A percentile compares a stretch with the other conserved stretches of the same genome.
phyloP scores from a whole-genome alignment of 805 yeast genomes.

The Scheffersomyces lignosus region DNA sequence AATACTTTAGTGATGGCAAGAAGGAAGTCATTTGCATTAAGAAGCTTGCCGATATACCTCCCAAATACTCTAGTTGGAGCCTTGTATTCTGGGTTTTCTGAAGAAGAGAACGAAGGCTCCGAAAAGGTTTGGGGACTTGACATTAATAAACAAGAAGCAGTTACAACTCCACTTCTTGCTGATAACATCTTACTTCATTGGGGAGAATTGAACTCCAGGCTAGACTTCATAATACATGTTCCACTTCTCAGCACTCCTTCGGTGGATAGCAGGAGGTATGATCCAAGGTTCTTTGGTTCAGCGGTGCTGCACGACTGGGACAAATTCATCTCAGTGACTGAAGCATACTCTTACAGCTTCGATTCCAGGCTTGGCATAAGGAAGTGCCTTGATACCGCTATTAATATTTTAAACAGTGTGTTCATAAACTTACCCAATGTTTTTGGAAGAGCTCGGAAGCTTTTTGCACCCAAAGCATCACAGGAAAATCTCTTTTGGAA shows the following conservation, averaged over 20 bases:
- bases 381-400: constrained; percentile 3
- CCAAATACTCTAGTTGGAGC: constrained; percentile 31
- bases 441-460: too few species aligned
- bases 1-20: constrained; percentile 18
- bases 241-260: constrained; percentile 31
- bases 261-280: constrained; percentile 19
- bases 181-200: constrained; percentile 24
- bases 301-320: constrained; percentile 14
- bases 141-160: not conserved
- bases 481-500: not conserved
- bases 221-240: constrained; percentile 21
- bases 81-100: constrained; percentile 7
- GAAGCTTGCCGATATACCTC: constrained; percentile 22
- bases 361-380: constrained; percentile 14
- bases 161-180: constrained; percentile 24
- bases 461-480: too few species aligned
- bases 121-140: too few species aligned
- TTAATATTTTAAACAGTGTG: too few species aligned
- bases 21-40: constrained; percentile 18
- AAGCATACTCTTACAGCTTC: constrained; percentile 17
- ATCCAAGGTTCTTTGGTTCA: constrained; percentile 1
- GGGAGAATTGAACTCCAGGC: constrained; percentile 23
- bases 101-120: too few species aligned
- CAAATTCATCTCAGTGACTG: constrained; percentile 15
- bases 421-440: too few species aligned